Base-by-base conservation (phyloP, 2,329 filamentous ascomycete species). In the Diplodia seriata region DNA sequence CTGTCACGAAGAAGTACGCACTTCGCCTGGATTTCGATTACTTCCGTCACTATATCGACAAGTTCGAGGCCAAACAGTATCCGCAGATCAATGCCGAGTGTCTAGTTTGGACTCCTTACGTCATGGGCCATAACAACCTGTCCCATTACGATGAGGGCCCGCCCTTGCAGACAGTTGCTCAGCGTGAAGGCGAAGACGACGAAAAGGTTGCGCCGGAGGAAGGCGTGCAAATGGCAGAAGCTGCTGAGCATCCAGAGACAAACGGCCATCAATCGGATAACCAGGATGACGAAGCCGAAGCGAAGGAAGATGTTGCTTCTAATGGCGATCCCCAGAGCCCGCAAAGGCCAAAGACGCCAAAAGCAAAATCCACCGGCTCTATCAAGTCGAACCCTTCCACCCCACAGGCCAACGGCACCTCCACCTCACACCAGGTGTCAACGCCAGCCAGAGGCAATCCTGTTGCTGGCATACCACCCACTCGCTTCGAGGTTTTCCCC, bases 41-140 rank as follows among this genome's bases (percentile, higher is more conserved):
- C 76, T 97, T 94, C 78, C 88, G 88, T 68, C 89, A 94, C 71
- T 97, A 97, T 73, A 91, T 97, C 69, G 86, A 88, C 38, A 95
- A 94, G 71, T 97, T 94, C 87, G 92, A 97, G 75, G 85, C 86
- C 59, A 97, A 97, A 76, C 89, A 90, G 11, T 96, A 97, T 72
- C 91, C 97, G 26, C 91, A 89, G 73, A 86, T 99, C 43, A 91
- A 95, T 71, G 88, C 91, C 0, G 88, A 90, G 54, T 89, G 89
- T 20, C 85, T 99, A 31, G 90, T 94, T 12, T 99, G 95, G 95
- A 97, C 94, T 15, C 95, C 95, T 0, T 99, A 97, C 77, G 89
- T 98, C 51, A 98, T 97, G 93, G 94, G 95, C 31, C 89, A 93
- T 55, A 90, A 87, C 77, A 94, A 91, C 72, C 88, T 91, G 43